These are phyloP conservation scores for Phlegmacium glaucopus DNA, from an alignment of 768 basidiomycete genomes.

Conservation along the genomic window DNA sequence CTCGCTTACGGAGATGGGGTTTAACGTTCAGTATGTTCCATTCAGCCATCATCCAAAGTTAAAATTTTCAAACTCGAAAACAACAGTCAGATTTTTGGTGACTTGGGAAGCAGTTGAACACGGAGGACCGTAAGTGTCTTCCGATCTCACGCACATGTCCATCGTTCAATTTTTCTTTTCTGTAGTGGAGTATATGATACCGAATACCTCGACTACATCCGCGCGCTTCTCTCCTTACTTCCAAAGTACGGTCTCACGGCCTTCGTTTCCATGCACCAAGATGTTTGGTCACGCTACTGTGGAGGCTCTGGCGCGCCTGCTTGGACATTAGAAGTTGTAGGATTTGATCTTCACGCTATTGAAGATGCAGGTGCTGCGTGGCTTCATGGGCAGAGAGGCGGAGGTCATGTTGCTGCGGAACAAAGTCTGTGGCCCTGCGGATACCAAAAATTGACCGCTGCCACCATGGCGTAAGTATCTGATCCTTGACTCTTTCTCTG, in stretches of 20 bases:
- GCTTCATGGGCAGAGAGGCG: constrained; percentile 73
- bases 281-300: constrained; percentile 93
- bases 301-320: constrained; percentile 97
- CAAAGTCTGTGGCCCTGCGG: constrained; percentile 91
- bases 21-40: constrained; percentile 72
- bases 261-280: constrained; percentile 85
- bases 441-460: constrained; percentile 89
- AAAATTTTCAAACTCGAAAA: background rate
- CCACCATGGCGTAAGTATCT: constrained; percentile 80
- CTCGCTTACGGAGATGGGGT: constrained; percentile 82
- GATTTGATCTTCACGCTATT: constrained; percentile 78
- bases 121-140: constrained; percentile 72
- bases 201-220: constrained; percentile 80
- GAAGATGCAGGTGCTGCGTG: constrained; percentile 88
- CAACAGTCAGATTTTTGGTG: constrained; percentile 81
- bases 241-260: constrained; percentile 71
- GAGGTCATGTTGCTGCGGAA: constrained; percentile 73
- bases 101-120: constrained; percentile 99
- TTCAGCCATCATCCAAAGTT: too few relatives aligned
- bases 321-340: constrained; percentile 87
- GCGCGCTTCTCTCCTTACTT: constrained; percentile 60
- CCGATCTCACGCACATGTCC: background rate
- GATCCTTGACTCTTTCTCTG: background rate
- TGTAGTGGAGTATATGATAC: constrained; percentile 78
- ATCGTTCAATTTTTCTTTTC: constrained; percentile 1